Percentiles rank a stretch among this genome's conserved stretches.
phyloP scores from a whole-genome alignment of 768 basidiomycete genomes.

The Mycena leptocephala region DNA sequence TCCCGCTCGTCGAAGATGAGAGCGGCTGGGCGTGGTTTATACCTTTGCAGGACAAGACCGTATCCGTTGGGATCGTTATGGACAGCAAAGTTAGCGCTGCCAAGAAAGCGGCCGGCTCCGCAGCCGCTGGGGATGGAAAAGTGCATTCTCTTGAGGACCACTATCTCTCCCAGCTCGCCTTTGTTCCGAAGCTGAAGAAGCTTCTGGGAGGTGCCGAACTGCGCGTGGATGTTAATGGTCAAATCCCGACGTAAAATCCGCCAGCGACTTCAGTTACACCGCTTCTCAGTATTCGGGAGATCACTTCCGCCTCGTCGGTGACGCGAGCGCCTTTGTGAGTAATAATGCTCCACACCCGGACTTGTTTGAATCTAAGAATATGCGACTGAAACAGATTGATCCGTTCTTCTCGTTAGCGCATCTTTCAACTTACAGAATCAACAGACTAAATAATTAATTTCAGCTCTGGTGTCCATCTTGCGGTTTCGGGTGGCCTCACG shows the following conservation, averaged over 20 bases:
- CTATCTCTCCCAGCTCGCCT: slow-evolving; percentile 52
- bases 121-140: slow-evolving; percentile 12
- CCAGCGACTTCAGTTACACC: slow-evolving; percentile 54
- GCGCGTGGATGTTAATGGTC: slow-evolving; percentile 36
- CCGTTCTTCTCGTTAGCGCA: slow-evolving; percentile 27
- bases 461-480: slow-evolving; percentile 32
- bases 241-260: slow-evolving; percentile 38
- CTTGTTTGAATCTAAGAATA: background rate
- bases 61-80: slow-evolving; percentile 56
- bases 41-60: slow-evolving; percentile 52
- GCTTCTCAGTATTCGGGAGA: slow-evolving; percentile 49
- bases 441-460: background rate
- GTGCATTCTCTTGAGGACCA: slow-evolving; percentile 45
- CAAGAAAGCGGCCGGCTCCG: slow-evolving; percentile 31
- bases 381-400: slow-evolving; percentile 11
- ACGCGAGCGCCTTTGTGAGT: slow-evolving; percentile 40
- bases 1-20: slow-evolving; percentile 52
- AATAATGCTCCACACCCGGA: background rate
- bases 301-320: slow-evolving; percentile 50
- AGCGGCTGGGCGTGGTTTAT: slow-evolving; percentile 60
- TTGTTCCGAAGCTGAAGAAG: slow-evolving; percentile 50
- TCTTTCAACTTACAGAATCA: background rate
- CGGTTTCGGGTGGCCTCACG: slow-evolving; percentile 26
- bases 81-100: slow-evolving; percentile 45
- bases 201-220: slow-evolving; percentile 47